Base-by-base conservation (phyloP, 2,329 filamentous ascomycete species). In the Diaporthe sp. region DNA sequence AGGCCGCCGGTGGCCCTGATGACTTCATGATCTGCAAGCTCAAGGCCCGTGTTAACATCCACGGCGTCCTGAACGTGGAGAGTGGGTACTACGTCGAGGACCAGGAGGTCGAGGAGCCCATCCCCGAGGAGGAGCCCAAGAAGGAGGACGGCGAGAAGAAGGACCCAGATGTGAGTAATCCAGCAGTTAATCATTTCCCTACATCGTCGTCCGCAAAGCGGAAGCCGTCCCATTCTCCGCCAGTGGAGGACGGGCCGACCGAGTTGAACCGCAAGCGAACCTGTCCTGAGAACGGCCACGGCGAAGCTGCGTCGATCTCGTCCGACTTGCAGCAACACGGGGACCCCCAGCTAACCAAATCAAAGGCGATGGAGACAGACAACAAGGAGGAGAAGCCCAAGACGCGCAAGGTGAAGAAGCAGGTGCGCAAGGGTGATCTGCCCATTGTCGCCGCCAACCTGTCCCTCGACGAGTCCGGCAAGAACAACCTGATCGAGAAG, bases 11-110 rank as follows among this genome's bases (percentile, higher is more conserved):
- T 82, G 91, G 92, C 78, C 96, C 97, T 83, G 95, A 97, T 76
- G 97, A 98, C 83, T 99, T 98, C 85, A 98, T 99, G 96, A 97
- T 98, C 82, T 99, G 97, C 93, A 99, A 99, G 89, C 92, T 99
- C 77, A 98, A 98, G 91, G 96, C 97, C 64, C 93, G 97, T 77
- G 91, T 99, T 73, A 99, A 99, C 87, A 91, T 98, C 77, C 96
- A 98, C 87, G 97, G 97, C 84, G 91, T 99, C 75, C 89, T 99
- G 78, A 98, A 98, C 83, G 94, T 99, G 50, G 97, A 99, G 88
- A 96, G 92, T 77, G 97, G 96, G 76, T 99, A 99, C 89, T 98
- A 95, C 81, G 97, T 99, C 71, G 97, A 99, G 88, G 97, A 99
- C 83, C 92, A 97, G 82, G 97, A 99, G 86, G 92, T 98, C 73